These are phyloP conservation scores for Russula sp. DNA, from an alignment of 768 basidiomycete species.

Conservation along the genomic window DNA sequence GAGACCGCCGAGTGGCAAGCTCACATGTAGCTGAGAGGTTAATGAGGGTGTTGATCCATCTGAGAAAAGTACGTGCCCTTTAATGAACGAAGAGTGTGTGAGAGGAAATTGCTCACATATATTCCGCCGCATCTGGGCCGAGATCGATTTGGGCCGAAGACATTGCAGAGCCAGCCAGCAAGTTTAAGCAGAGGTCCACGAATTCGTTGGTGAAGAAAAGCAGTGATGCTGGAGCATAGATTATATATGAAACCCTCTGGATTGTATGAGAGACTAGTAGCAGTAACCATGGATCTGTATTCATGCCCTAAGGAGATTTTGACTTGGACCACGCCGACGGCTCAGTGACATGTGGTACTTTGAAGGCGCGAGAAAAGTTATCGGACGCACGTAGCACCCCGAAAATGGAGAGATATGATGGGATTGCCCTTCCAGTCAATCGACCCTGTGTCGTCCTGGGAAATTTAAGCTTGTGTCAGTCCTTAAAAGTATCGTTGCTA, in stretches of 20 bases:
- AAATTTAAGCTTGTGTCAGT: no score
- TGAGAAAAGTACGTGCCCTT: background rate
- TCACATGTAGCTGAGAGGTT: constrained; percentile 3
- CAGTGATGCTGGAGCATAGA: background rate
- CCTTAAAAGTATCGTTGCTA: no score
- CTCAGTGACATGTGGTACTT: no score
- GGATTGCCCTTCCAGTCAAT: no score
- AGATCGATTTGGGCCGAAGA: background rate
- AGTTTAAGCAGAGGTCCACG: background rate
- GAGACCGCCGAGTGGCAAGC: background rate
- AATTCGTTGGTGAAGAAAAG: background rate
- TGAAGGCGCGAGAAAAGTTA: no score
- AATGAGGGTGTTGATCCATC: constrained; percentile 1
- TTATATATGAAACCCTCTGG: background rate
- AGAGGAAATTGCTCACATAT: background rate
- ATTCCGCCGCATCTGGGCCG: background rate
- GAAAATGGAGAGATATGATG: no score
- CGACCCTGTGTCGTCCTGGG: no score
- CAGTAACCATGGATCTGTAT: constrained; percentile 4
- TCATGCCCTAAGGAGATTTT: background rate
- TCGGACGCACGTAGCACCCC: no score
- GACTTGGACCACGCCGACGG: no score
- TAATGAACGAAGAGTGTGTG: background rate
- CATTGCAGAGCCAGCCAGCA: constrained; percentile 1
- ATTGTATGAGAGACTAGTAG: background rate